Conservation (phyloP, 1,284 basidiomycete genomes). For the Agroathelia rolfsii region DNA sequence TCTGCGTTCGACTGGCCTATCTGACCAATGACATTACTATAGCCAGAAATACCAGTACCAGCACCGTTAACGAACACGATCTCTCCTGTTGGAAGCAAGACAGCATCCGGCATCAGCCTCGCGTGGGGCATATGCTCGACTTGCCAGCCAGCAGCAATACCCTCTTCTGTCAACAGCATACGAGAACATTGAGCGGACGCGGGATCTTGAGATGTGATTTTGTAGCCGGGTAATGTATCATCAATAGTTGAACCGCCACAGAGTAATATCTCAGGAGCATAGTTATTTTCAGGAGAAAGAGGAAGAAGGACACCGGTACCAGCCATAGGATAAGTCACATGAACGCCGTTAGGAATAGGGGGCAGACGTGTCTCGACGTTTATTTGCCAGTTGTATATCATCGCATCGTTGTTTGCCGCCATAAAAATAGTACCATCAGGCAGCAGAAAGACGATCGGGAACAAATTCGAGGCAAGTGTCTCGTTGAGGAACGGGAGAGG, state of each 20-base stretch:
- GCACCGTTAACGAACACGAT: conserved; percentile 74
- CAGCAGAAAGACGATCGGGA: conserved; percentile 68
- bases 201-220: conserved; percentile 59
- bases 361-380: conserved; percentile 61
- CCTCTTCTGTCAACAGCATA: conserved; percentile 52
- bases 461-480: conserved; percentile 73
- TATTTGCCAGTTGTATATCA: conserved; percentile 67
- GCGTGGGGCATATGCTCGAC: conserved; percentile 66
- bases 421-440: conserved; percentile 69
- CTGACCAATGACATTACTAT: conserved; percentile 67
- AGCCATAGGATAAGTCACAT: conserved; percentile 76
- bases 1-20: conserved; percentile 74
- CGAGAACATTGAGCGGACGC: conserved; percentile 69
- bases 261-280: conserved; percentile 61
- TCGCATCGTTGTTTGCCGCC: conserved; percentile 70
- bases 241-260: conserved; percentile 70
- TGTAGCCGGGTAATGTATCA: conserved; percentile 47
- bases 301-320: conserved; percentile 67
- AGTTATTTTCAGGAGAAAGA: conserved; percentile 50
- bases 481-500: conserved; percentile 54
- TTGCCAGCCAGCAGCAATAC: conserved; percentile 64
- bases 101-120: conserved; percentile 72
- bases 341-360: conserved; percentile 66
- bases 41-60: conserved; percentile 69
- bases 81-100: conserved; percentile 73